A percentile compares a stretch with the other conserved stretches of the same genome.
Conservation (phyloP, 2,329 filamentous ascomycete genomes). For the Whalleya microplaca region DNA sequence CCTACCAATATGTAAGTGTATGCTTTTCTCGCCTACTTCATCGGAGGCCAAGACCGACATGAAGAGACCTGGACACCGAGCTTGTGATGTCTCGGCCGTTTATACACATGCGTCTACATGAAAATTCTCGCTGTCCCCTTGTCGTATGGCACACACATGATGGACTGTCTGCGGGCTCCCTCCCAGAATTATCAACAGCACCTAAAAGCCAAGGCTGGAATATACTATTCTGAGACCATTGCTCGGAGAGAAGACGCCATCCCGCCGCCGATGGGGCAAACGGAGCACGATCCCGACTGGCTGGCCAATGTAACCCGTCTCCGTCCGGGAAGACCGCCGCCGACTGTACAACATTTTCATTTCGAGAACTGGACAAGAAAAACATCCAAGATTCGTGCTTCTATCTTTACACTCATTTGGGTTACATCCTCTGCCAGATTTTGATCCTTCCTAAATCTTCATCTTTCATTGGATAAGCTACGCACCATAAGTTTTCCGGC, state of each 20-base stretch:
- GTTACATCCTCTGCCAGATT: slow-evolving; percentile 12
- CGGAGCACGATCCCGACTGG: slow-evolving; percentile 16
- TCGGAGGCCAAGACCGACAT: too few species aligned
- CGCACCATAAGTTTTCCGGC: too few species aligned
- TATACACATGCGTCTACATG: not conserved
- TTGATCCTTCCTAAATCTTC: not conserved
- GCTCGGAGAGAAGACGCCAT: not conserved
- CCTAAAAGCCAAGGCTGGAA: slow-evolving; percentile 9
- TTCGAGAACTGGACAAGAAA: not conserved
- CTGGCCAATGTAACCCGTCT: not conserved
- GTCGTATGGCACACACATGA: not conserved
- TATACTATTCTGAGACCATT: not conserved
- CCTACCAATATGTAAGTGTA: slow-evolving; percentile 1
- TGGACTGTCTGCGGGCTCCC: not conserved
- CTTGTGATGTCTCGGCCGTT: not conserved
- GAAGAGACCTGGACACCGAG: too few species aligned
- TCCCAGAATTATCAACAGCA: not conserved
- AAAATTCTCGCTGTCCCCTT: not conserved
- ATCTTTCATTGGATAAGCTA: too few species aligned
- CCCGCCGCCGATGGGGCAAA: slow-evolving; percentile 1
- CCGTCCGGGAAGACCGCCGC: not conserved
- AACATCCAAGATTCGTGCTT: not conserved
- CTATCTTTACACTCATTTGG: slow-evolving; percentile 14
- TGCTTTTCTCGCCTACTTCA: not conserved
- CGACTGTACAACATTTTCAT: not conserved